Conservation (phyloP, 805 yeast genomes). For the Nakazawaea holstii region DNA sequence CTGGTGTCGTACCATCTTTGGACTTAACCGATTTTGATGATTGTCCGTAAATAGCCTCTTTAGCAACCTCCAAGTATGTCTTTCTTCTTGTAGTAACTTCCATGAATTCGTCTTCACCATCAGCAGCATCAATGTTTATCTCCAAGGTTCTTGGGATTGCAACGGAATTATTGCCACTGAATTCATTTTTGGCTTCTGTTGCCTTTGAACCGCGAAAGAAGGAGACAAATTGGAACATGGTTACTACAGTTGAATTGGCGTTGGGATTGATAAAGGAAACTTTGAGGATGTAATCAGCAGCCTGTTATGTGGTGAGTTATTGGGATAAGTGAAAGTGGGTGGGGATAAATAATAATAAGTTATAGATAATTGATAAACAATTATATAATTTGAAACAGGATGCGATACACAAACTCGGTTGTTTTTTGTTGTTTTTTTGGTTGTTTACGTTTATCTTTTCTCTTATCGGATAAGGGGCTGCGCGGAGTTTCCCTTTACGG, state of each 20-base stretch:
- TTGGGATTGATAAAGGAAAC: not conserved
- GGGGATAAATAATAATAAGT: too few species aligned
- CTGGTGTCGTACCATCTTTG: not conserved
- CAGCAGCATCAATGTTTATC: conserved; percentile 3
- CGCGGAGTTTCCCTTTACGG: too few species aligned
- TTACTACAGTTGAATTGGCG: not conserved
- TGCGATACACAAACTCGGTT: too few species aligned
- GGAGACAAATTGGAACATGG: conserved; percentile 2
- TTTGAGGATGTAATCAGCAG: not conserved
- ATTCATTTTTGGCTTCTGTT: not conserved
- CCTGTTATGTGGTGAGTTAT: too few species aligned
- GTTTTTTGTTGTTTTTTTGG: too few species aligned
- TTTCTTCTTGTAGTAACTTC: conserved; percentile 10
- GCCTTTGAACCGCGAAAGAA: conserved; percentile 1
- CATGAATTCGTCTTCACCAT: conserved; percentile 10
- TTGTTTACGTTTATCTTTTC: too few species aligned
- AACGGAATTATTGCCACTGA: not conserved
- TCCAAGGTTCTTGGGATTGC: conserved; percentile 4
- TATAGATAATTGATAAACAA: too few species aligned
- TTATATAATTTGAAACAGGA: too few species aligned
- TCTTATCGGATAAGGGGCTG: too few species aligned
- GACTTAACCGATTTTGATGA: not conserved
- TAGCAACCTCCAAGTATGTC: conserved; percentile 10
- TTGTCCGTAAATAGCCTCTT: conserved; percentile 2
- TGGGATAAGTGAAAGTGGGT: too few species aligned